Conservation (phyloP, 352 stramenopile genomes). For the Globisporangium cystogenes region DNA sequence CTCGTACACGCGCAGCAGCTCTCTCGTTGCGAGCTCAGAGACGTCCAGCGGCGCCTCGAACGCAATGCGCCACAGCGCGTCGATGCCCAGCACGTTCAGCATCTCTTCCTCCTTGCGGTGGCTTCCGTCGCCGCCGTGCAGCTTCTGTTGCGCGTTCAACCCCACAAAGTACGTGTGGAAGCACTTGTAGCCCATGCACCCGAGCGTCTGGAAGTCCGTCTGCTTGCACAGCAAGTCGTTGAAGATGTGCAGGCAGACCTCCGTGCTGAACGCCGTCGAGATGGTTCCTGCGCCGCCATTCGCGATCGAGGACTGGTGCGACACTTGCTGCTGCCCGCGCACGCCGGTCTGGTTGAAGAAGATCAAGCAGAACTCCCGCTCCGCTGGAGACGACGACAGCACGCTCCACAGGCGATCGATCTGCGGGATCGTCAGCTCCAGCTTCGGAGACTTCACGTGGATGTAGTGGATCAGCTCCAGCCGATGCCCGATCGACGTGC, state of each 20-base stretch:
- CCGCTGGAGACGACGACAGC: slow-evolving; percentile 62
- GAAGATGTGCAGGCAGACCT: slow-evolving; percentile 81
- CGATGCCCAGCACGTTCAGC: slow-evolving; percentile 57
- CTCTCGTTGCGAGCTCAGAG: slow-evolving; percentile 65
- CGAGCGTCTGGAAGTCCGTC: slow-evolving; percentile 69
- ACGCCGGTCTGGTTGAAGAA: slow-evolving; percentile 85
- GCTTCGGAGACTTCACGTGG: slow-evolving; percentile 70
- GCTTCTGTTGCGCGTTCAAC: slow-evolving; percentile 58
- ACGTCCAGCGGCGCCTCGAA: slow-evolving; percentile 78
- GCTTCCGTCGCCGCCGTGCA: slow-evolving; percentile 15
- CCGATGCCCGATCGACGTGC: slow-evolving; percentile 73
- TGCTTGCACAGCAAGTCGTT: slow-evolving; percentile 76
- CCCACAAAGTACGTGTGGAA: slow-evolving; percentile 86
- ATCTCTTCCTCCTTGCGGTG: slow-evolving; percentile 14
- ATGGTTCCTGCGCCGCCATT: slow-evolving; percentile 31
- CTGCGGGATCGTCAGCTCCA: slow-evolving; percentile 71
- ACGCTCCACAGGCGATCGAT: slow-evolving; percentile 74
- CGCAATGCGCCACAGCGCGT: slow-evolving; percentile 79
- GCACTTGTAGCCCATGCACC: slow-evolving; percentile 76
- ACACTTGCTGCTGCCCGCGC: slow-evolving; percentile 29
- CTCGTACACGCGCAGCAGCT: slow-evolving; percentile 80
- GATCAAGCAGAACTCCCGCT: slow-evolving; percentile 74
- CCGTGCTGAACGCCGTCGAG: slow-evolving; percentile 65
- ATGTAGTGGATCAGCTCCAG: slow-evolving; percentile 86
- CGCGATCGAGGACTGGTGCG: slow-evolving; percentile 8